Conservation (phyloP, 441 rosid genomes). For the Aleurites moluccanus region DNA sequence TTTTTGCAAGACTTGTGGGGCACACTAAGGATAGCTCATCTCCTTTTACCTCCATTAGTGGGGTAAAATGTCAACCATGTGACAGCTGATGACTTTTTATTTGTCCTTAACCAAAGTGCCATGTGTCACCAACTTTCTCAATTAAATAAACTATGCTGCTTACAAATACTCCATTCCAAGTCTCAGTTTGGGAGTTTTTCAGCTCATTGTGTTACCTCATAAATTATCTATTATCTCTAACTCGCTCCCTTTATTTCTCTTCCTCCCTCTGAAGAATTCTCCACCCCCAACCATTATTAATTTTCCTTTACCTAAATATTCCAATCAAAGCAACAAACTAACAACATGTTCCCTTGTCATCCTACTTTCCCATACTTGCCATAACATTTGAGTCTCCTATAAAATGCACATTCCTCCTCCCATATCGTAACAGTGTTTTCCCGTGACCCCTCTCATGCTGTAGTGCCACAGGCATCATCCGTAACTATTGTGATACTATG, state of each 20-base stretch:
- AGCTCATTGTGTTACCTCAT: not conserved
- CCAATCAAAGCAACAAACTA: not conserved
- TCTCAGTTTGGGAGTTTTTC: not conserved
- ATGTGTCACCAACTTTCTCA: not conserved
- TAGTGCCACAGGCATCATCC: not conserved
- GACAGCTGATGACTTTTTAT: not conserved
- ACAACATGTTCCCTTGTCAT: not conserved
- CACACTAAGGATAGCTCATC: not conserved
- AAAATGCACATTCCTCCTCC: not conserved
- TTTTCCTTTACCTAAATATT: not conserved
- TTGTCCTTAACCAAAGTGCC: not conserved
- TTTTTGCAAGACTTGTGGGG: not conserved
- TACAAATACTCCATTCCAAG: not conserved
- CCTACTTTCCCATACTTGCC: not conserved
- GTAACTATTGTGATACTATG: not conserved
- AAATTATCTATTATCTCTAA: not conserved
- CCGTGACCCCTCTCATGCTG: not conserved
- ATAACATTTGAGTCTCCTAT: not conserved
- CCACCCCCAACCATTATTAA: not conserved
- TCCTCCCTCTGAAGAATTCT: not conserved
- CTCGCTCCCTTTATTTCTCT: not conserved
- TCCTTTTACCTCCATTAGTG: not conserved
- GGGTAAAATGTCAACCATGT: not conserved
- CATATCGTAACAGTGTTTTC: not conserved
- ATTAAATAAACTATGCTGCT: not conserved